Conservation (phyloP, 2,329 filamentous ascomycete genomes). For the Nannizziopsis arthrosporioides region DNA sequence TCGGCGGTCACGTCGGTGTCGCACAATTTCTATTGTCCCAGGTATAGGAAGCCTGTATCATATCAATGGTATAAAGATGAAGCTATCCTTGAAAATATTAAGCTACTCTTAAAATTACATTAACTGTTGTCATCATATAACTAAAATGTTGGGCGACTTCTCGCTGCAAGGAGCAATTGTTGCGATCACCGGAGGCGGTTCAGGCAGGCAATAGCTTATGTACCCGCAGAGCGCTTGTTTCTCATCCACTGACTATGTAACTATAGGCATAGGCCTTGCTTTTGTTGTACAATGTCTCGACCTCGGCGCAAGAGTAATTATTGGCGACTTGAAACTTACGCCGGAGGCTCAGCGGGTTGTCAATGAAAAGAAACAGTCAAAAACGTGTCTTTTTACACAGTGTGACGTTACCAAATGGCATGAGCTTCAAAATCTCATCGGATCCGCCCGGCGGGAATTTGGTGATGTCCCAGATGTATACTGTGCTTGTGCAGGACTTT, state of each 20-base stretch:
- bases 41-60: too few relatives aligned
- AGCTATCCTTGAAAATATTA: too few relatives aligned
- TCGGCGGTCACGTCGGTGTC: too few relatives aligned
- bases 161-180: conserved; percentile 25
- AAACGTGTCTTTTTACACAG: conserved; percentile 18
- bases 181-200: conserved; percentile 27
- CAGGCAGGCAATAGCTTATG: conserved; percentile 8
- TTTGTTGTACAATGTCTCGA: conserved; percentile 19
- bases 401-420: conserved; percentile 27
- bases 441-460: conserved; percentile 19
- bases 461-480: conserved; percentile 30
- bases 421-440: conserved; percentile 22
- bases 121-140: background rate
- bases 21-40: too few relatives aligned
- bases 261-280: conserved; percentile 23
- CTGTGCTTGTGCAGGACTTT: conserved; percentile 29
- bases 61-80: too few relatives aligned
- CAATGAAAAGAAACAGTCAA: conserved; percentile 11
- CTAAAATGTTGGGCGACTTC: conserved; percentile 17
- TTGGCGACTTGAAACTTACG: conserved; percentile 27
- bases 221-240: too few relatives aligned
- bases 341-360: conserved; percentile 22
- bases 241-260: background rate
- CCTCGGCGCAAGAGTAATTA: conserved; percentile 22
- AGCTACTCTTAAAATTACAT: background rate